Percentiles rank a stretch among this genome's conserved stretches.
Evolutionary conservation across 2,329 filamentous ascomycete species (phyloP).

Genomic region (Pseudodiploospora longispora): DNA sequence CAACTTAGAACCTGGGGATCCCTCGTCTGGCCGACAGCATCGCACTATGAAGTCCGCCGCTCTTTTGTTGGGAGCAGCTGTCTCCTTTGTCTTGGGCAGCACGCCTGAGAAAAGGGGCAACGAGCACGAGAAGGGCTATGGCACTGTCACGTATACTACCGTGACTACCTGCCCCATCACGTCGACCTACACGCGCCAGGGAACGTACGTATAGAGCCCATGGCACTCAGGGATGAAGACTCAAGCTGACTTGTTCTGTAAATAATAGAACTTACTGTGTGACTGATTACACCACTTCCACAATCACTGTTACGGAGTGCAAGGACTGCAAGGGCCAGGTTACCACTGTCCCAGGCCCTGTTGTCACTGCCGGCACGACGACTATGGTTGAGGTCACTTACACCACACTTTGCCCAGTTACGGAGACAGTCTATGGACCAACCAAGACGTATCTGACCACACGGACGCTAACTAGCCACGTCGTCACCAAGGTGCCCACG

Average conservation of each 20-base stretch:
- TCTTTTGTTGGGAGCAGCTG: too few relatives aligned
- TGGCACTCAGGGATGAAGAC: too few relatives aligned
- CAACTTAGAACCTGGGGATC: too few relatives aligned
- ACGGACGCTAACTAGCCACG: slow-evolving; percentile 16
- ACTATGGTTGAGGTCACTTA: slow-evolving; percentile 29
- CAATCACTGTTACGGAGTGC: slow-evolving; percentile 33
- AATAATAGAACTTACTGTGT: slow-evolving; percentile 30
- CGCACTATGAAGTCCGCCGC: too few relatives aligned
- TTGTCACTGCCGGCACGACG: slow-evolving; percentile 22
- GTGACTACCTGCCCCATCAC: slow-evolving; percentile 39
- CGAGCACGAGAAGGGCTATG: slow-evolving; percentile 13
- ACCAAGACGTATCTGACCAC: slow-evolving; percentile 23
- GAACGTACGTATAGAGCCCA: slow-evolving; percentile 26
- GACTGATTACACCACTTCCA: slow-evolving; percentile 36
- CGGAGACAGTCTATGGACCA: slow-evolving; percentile 26
- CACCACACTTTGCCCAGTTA: slow-evolving; percentile 28
- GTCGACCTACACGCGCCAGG: slow-evolving; percentile 30
- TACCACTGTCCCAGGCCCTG: slow-evolving; percentile 29
- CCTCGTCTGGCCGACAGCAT: too few relatives aligned
- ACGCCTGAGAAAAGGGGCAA: not conserved
- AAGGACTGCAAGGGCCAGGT: slow-evolving; percentile 27
- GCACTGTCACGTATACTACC: slow-evolving; percentile 27
- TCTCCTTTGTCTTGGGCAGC: too few relatives aligned
- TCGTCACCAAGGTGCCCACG: slow-evolving; percentile 22
- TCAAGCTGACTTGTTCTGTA: too few relatives aligned